phyloP scores from a whole-genome alignment of 2,329 filamentous ascomycete genomes.

The Hymenoscyphus scutula region DNA sequence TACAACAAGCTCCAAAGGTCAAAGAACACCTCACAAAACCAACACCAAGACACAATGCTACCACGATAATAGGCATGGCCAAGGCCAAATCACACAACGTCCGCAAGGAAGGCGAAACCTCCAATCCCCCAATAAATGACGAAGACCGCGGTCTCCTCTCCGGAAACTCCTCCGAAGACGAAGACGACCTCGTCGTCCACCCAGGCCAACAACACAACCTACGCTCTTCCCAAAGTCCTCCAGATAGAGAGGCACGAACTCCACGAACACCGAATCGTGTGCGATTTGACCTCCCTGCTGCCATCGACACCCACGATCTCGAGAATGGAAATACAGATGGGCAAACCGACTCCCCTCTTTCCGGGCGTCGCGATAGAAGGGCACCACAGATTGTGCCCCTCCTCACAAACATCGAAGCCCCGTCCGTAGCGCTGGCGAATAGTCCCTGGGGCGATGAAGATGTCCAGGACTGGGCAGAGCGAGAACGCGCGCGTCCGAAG shows the following conservation, averaged over 20 bases:
- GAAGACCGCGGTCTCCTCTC: slow-evolving; percentile 43
- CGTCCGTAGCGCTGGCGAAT: slow-evolving; percentile 65
- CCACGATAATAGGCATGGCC: slow-evolving; percentile 43
- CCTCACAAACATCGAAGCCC: slow-evolving; percentile 77
- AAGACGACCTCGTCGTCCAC: slow-evolving; percentile 34
- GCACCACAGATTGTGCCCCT: slow-evolving; percentile 54
- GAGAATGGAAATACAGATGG: slow-evolving; percentile 41
- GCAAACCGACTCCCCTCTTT: slow-evolving; percentile 32
- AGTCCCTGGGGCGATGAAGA: slow-evolving; percentile 40
- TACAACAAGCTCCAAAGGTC: slow-evolving; percentile 4
- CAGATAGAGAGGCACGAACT: slow-evolving; percentile 25
- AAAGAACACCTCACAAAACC: slow-evolving; percentile 12
- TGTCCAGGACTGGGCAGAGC: slow-evolving; percentile 49
- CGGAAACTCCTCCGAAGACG: slow-evolving; percentile 30
- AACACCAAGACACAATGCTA: slow-evolving; percentile 38
- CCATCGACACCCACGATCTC: slow-evolving; percentile 31
- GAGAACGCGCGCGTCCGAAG: slow-evolving; percentile 66
- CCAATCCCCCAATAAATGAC: slow-evolving; percentile 31
- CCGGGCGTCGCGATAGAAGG: slow-evolving; percentile 33
- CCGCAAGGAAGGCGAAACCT: slow-evolving; percentile 30
- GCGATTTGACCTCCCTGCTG: slow-evolving; percentile 36
- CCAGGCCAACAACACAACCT: slow-evolving; percentile 21
- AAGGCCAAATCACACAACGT: slow-evolving; percentile 40
- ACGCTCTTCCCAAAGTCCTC: slow-evolving; percentile 3
- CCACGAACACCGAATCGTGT: slow-evolving; percentile 37